Evolutionary conservation across 768 basidiomycete genomes (phyloP), one percentile per base, ranked within the genome.

Genomic region (Leccinum broughii): DNA sequence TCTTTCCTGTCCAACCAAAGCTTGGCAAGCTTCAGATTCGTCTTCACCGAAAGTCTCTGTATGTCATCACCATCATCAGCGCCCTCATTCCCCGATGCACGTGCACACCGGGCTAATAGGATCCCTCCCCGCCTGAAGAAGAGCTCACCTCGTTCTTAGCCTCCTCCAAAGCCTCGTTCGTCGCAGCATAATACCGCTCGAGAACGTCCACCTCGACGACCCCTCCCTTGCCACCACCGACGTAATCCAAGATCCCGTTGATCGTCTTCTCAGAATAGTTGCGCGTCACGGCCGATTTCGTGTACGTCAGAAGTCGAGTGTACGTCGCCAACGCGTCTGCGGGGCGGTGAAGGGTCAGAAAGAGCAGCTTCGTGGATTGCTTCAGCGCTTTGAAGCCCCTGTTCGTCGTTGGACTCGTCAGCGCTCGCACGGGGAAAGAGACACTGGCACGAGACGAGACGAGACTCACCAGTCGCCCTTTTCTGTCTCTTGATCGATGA

Each of bases 181-280:
- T 99, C 1, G 83, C 92, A 68, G 96, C 91, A 75, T 99, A 99
- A 79, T 98, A 99, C 64, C 88, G 88, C 75, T 98, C 95, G 53
- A 99, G 80, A 9, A 95, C 85, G 60, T 91, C 90, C 10, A 97
- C 90, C 60, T 90, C 89, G 4, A 91, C 83, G 3, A 78, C 78
- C 2, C 89, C 91, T 20, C 89, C 87, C 72, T 90, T 90, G 53
- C 89, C 85, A 51, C 95, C 95, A 11, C 95, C 95, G 44, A 98
- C 97, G 66, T 98, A 98, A 74, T 99, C 97, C 64, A 99, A 80
- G 64, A 99, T 97, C 58, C 92, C 92, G 72, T 99, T 99, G 80
- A 99, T 99, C 17, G 92, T 90, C 80, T 98, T 99, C 75, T 99
- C 97, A 11, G 96, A 95, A 70, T 96, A 93, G 72, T 96, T 96